phyloP scores from a whole-genome alignment of 306 rosid genomes.

The Sesbania bispinosa region DNA sequence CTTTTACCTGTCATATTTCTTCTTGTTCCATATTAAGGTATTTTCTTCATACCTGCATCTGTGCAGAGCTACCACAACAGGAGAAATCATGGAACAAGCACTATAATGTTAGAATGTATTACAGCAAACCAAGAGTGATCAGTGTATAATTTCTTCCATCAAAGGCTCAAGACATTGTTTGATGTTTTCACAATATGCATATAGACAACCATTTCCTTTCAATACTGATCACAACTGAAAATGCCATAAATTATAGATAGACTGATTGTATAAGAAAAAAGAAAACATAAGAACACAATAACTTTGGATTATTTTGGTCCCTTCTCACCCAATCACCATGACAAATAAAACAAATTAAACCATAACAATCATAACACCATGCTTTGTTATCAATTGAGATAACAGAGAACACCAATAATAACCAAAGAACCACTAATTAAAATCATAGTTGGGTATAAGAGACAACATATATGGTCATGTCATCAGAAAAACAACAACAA shows the following conservation, averaged over 20 bases:
- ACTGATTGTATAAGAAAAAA: no score
- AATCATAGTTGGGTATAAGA: constrained; percentile 58
- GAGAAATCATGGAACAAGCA: constrained; percentile 14
- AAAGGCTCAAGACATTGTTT: constrained; percentile 56
- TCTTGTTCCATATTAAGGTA: constrained; percentile 74
- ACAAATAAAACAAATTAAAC: background rate
- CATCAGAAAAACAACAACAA: constrained; percentile 47
- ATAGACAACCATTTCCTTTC: constrained; percentile 59
- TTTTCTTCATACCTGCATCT: constrained; percentile 68
- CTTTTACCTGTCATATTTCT: constrained; percentile 50
- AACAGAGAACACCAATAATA: constrained; percentile 56
- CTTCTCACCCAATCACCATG: background rate
- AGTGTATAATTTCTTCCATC: constrained; percentile 48
- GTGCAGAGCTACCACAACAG: constrained; percentile 16
- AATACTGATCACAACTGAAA: constrained; percentile 65
- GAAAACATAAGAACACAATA: no score
- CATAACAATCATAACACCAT: background rate
- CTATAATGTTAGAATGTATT: background rate
- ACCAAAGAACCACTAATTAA: constrained; percentile 50
- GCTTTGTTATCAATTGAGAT: constrained; percentile 12
- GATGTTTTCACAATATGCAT: constrained; percentile 63
- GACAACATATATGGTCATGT: constrained; percentile 61
- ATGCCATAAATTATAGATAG: constrained; percentile 63
- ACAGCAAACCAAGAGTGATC: constrained; percentile 45
- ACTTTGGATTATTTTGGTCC: constrained; percentile 3